Percentiles rank a stretch among this genome's conserved stretches.
These are phyloP conservation scores for Kalanchoe fedtschenkoi DNA, from an alignment of 164 flowering plant species.

Conservation along the genomic window DNA sequence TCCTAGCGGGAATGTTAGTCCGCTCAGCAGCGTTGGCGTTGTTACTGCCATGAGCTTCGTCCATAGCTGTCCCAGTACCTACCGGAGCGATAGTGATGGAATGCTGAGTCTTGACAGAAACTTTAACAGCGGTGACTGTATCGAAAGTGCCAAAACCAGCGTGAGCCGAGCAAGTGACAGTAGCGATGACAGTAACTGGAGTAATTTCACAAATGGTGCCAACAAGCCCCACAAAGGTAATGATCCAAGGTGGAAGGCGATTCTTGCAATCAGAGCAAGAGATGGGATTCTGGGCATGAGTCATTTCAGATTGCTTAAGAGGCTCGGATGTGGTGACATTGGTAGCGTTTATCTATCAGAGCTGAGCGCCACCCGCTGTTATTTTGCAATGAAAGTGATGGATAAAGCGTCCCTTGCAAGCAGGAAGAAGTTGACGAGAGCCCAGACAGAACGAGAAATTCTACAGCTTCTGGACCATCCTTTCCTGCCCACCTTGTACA, in stretches of 20 bases:
- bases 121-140: slow-evolving; percentile 71
- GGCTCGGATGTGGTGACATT: slow-evolving; percentile 73
- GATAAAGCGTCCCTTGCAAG: slow-evolving; percentile 70
- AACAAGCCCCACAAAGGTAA: slow-evolving; percentile 96
- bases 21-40: slow-evolving; percentile 73
- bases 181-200: slow-evolving; percentile 96
- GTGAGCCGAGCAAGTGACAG: slow-evolving; percentile 85
- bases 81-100: slow-evolving; percentile 74
- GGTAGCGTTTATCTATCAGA: slow-evolving; percentile 76
- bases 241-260: slow-evolving; percentile 96
- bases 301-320: slow-evolving; percentile 58
- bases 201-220: slow-evolving; percentile 76
- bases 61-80: slow-evolving; percentile 64
- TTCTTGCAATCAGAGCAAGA: slow-evolving; percentile 70
- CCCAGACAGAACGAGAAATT: slow-evolving; percentile 72
- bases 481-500: slow-evolving; percentile 59
- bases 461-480: slow-evolving; percentile 72
- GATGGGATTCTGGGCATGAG: slow-evolving; percentile 92
- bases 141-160: slow-evolving; percentile 83
- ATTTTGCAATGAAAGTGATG: slow-evolving; percentile 78
- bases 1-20: slow-evolving; percentile 89
- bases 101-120: slow-evolving; percentile 65
- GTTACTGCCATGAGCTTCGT: slow-evolving; percentile 80
- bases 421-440: slow-evolving; percentile 60
- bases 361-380: slow-evolving; percentile 56